phyloP scores from a whole-genome alignment of 2,329 filamentous ascomycete species.

The Claviceps digitariae region DNA sequence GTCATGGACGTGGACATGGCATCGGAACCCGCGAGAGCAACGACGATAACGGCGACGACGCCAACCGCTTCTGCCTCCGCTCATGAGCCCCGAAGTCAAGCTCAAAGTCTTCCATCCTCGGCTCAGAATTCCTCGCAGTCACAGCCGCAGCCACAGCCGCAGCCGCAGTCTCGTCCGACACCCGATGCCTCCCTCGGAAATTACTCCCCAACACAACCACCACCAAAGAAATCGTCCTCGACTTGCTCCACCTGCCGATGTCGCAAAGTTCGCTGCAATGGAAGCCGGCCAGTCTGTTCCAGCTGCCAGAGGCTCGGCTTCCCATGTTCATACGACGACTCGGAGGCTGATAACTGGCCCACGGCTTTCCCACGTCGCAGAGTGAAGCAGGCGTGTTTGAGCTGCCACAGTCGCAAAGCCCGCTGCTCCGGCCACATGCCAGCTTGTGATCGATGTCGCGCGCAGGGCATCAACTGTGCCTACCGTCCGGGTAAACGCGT shows the following conservation, averaged over 20 bases:
- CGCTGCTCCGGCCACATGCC: slow-evolving; percentile 44
- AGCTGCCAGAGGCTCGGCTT: slow-evolving; percentile 47
- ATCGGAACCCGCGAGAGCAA: neutral
- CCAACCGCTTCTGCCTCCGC: neutral
- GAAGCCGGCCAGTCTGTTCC: slow-evolving; percentile 37
- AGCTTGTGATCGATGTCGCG: slow-evolving; percentile 35
- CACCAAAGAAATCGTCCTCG: slow-evolving; percentile 28
- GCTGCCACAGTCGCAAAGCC: slow-evolving; percentile 44
- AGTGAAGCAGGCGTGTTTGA: slow-evolving; percentile 42
- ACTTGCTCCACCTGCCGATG: slow-evolving; percentile 42
- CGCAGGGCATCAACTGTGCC: slow-evolving; percentile 41
- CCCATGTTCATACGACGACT: slow-evolving; percentile 42
- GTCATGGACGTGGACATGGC: slow-evolving; percentile 6
- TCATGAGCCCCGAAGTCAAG: neutral
- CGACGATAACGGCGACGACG: neutral
- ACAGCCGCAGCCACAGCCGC: too few relatives aligned
- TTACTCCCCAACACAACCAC: slow-evolving; percentile 17
- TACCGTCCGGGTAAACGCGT: slow-evolving; percentile 36
- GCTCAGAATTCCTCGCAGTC: too few relatives aligned
- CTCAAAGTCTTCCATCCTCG: neutral
- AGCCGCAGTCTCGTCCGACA: neutral
- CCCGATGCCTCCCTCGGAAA: neutral
- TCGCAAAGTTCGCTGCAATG: slow-evolving; percentile 46
- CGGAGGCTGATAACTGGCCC: slow-evolving; percentile 26
- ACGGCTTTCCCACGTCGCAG: slow-evolving; percentile 36